Evolutionary conservation across 148 eudicot species (phyloP).

Genomic region (Gaultheria prostrata): DNA sequence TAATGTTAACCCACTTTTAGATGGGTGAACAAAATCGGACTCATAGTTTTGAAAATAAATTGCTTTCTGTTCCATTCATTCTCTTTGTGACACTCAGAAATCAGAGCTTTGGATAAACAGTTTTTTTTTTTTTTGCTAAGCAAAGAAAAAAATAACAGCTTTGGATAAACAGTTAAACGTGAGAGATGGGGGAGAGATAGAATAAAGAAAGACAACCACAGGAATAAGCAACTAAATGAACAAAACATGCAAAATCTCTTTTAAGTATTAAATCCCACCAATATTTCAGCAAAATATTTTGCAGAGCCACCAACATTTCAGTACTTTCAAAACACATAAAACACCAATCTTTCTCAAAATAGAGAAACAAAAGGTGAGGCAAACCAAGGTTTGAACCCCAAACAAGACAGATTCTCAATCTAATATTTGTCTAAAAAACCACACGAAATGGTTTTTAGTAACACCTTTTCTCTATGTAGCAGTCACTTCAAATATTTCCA

Average conservation of each 20-base stretch:
- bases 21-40: too few species aligned
- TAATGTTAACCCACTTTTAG: too few species aligned
- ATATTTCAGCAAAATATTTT: neutral
- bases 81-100: too few species aligned
- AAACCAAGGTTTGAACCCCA: slow-evolving; percentile 12
- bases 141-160: too few species aligned
- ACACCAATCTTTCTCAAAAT: neutral
- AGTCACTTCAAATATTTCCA: neutral
- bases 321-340: neutral
- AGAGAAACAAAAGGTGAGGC: neutral
- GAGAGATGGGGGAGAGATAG: neutral
- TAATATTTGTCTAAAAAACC: neutral
- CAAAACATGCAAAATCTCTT: neutral
- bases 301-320: neutral
- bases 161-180: too few species aligned
- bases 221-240: neutral
- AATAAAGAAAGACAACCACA: neutral
- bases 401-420: neutral
- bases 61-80: too few species aligned
- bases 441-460: neutral
- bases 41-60: too few species aligned
- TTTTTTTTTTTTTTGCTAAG: too few species aligned
- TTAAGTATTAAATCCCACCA: neutral
- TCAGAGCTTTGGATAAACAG: too few species aligned
- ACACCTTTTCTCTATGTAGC: neutral